These are phyloP conservation scores for Mortierella hygrophila DNA, from an alignment of 192 early-diverging fungal species.

Conservation along the genomic window DNA sequence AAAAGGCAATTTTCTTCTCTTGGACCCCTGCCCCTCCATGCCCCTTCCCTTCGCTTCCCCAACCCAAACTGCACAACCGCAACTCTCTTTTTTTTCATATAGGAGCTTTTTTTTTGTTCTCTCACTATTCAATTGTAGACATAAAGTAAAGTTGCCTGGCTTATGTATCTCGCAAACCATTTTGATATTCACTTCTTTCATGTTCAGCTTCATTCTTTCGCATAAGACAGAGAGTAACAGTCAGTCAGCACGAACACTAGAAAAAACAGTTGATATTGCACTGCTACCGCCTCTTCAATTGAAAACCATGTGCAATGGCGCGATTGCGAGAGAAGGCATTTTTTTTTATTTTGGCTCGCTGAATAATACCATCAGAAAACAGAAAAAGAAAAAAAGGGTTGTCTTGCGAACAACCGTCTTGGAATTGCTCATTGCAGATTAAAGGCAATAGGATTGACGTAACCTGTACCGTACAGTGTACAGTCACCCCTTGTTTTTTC, in stretches of 20 bases:
- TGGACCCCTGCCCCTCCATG: not conserved
- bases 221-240: not conserved
- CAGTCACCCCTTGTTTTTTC: not conserved
- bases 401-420: not conserved
- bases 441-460: not conserved
- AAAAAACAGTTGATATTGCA: not conserved
- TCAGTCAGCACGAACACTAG: not conserved
- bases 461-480: too few relatives aligned
- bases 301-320: not conserved
- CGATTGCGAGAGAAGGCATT: not conserved
- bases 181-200: not conserved
- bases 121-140: not conserved
- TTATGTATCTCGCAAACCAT: not conserved
- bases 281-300: not conserved
- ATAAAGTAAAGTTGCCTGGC: not conserved
- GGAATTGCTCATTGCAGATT: not conserved
- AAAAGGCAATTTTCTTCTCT: conserved; percentile 12
- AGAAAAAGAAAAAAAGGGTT: not conserved
- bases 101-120: not conserved
- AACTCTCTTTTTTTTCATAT: not conserved
- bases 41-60: not conserved
- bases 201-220: not conserved
- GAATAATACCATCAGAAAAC: not conserved
- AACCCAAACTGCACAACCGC: not conserved
- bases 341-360: not conserved